A percentile compares a stretch with the other conserved stretches of the same genome.
These are phyloP conservation scores for Trichoderma erinaceum DNA, from an alignment of 495 filamentous ascomycete genomes.

Conservation along the genomic window DNA sequence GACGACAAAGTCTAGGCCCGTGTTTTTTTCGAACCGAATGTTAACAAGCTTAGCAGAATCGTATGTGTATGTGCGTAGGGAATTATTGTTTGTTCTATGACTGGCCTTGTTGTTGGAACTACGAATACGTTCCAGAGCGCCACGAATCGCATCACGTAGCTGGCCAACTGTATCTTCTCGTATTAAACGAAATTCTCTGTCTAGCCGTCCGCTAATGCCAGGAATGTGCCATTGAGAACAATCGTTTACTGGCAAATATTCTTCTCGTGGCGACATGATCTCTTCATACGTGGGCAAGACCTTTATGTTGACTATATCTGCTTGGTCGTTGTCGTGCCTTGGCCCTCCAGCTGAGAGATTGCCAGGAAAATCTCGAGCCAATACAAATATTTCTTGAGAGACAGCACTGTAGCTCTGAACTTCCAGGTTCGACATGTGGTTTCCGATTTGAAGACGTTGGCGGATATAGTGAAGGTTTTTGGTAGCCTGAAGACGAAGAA, in stretches of 20 bases:
- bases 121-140: conserved; percentile 30
- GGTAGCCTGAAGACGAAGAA: conserved; percentile 22
- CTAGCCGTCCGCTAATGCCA: conserved; percentile 56
- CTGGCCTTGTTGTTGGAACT: conserved; percentile 5
- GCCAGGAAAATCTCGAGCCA: conserved; percentile 47
- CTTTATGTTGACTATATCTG: conserved; percentile 50
- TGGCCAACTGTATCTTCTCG: conserved; percentile 61
- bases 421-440: background rate
- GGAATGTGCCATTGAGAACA: conserved; percentile 45
- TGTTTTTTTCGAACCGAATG: conserved; percentile 39
- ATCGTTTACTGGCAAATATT: conserved; percentile 57
- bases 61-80: conserved; percentile 36
- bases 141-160: conserved; percentile 50
- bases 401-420: background rate
- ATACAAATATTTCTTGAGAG: conserved; percentile 15
- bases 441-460: background rate
- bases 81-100: conserved; percentile 12
- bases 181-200: conserved; percentile 64
- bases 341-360: conserved; percentile 44
- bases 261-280: conserved; percentile 43
- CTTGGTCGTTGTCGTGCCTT: conserved; percentile 64
- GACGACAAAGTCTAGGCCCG: conserved; percentile 50
- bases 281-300: conserved; percentile 61
- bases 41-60: conserved; percentile 29
- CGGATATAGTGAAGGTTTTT: conserved; percentile 27